Evolutionary conservation across 1,284 basidiomycete species (phyloP).

Genomic region (Exobasidium rhododendri): DNA sequence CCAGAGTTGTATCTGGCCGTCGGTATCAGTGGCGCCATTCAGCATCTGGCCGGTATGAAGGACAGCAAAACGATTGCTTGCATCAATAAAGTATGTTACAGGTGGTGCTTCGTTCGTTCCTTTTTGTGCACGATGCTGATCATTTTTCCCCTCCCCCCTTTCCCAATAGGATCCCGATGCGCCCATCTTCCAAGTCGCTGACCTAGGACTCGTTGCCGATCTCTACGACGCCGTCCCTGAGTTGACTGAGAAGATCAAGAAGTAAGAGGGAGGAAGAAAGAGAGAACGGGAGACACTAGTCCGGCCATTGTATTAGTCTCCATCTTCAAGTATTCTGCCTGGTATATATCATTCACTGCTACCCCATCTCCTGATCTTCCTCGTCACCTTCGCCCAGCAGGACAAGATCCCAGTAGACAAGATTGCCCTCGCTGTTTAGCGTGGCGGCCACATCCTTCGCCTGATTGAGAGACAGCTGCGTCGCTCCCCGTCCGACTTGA

Average conservation of each 20-base stretch:
- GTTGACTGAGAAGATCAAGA: constrained; percentile 22
- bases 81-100: too few species aligned
- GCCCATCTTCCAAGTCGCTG: constrained; percentile 98
- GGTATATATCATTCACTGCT: neutral
- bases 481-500: neutral
- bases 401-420: constrained; percentile 9
- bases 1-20: constrained; percentile 93
- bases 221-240: constrained; percentile 55
- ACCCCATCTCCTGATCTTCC: neutral
- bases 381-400: neutral
- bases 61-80: constrained; percentile 98
- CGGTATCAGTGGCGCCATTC: constrained; percentile 96
- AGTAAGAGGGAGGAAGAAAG: neutral
- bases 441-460: constrained; percentile 8
- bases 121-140: neutral
- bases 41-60: constrained; percentile 99
- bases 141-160: constrained; percentile 54
- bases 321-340: neutral
- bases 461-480: constrained; percentile 3
- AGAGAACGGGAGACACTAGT: neutral
- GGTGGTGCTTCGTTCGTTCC: constrained; percentile 59
- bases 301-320: neutral
- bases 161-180: constrained; percentile 97
- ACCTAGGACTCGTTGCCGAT: constrained; percentile 80
- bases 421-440: neutral